Base-by-base conservation (phyloP, 805 yeast genomes). In the Dipodascus albidus region DNA sequence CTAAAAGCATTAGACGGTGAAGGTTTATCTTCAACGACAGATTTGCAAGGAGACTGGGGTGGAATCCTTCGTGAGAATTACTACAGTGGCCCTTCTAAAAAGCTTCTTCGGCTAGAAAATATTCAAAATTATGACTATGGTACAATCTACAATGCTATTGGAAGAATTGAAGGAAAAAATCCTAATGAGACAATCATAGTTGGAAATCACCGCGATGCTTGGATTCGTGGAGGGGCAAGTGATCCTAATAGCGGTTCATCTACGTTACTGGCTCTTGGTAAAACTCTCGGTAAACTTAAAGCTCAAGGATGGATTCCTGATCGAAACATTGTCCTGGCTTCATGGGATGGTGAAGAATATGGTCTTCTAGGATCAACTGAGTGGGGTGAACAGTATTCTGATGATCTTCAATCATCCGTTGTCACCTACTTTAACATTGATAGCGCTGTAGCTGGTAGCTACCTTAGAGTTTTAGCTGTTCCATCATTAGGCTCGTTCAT, bases 271-370 rank as follows among this genome's bases (percentile, higher is more conserved):
- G 91, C 85, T 63, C 67, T 85, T 47, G 81, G 82, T 4, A 71
- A 86, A 50, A 81, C 78, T 0, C 69, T 83, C 35, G 76, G 79
- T 23, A 76, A 72, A 47, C 69, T 85, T 52, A 57, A 65, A 33
- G 69, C 74, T 55, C 53, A 58, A 14, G 88, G 87, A 4, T 87
- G 90, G 90, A 77, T 75, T 61, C 95, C 95, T 11, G 65, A 77
- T 51, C 71, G 93, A 61, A 79, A 89, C 0, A 81, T 87, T 22
- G 73, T 79, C 52, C 71, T 87, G 48, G 83, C 83, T 0, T 80
- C 86, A 27, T 87, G 89, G 89, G 95, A 87, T 67, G 95, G 87
- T 35, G 89, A 82, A 58, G 87, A 82, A 61, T 78, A 78, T 57
- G 91, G 85, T 0, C 69, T 80, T 53, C 58, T 87, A 27, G 96